phyloP scores from a whole-genome alignment of 495 filamentous ascomycete species.

The Chaetomidium leptoderma region DNA sequence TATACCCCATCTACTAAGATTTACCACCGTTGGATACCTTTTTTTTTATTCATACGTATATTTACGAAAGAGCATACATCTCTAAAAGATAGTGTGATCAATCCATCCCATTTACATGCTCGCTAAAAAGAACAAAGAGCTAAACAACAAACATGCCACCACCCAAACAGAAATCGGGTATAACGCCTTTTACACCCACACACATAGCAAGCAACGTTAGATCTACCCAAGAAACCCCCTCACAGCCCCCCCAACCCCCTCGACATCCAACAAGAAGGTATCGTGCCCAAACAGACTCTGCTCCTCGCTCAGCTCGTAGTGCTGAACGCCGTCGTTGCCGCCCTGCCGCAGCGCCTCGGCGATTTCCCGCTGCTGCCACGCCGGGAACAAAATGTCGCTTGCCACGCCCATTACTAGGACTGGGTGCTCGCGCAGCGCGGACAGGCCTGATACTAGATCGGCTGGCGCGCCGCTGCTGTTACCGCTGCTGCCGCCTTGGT shows the following conservation, averaged over 20 bases:
- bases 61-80: background rate
- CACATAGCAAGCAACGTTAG: too few species aligned
- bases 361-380: slow-evolving; percentile 96
- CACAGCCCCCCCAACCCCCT: slow-evolving; percentile 82
- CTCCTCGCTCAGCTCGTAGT: slow-evolving; percentile 90
- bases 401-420: slow-evolving; percentile 89
- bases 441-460: slow-evolving; percentile 75
- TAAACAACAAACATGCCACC: too few species aligned
- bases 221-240: slow-evolving; percentile 65
- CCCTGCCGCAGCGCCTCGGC: slow-evolving; percentile 71
- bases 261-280: slow-evolving; percentile 88
- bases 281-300: slow-evolving; percentile 92
- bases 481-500: slow-evolving; percentile 16
- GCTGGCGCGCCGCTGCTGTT: slow-evolving; percentile 43
- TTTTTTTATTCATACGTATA: background rate
- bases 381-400: slow-evolving; percentile 94
- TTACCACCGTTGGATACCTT: background rate
- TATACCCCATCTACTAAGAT: too few species aligned
- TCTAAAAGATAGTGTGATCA: background rate
- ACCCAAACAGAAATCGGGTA: background rate
- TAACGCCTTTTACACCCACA: background rate
- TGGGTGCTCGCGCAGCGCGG: slow-evolving; percentile 65
- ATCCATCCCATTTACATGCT: background rate
- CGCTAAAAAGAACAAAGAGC: background rate
- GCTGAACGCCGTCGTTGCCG: slow-evolving; percentile 75